Evolutionary conservation across 441 rosid genomes (phyloP), one percentile per base, ranked within the genome.

Genomic region (Bocquillonia castaneifolia): DNA sequence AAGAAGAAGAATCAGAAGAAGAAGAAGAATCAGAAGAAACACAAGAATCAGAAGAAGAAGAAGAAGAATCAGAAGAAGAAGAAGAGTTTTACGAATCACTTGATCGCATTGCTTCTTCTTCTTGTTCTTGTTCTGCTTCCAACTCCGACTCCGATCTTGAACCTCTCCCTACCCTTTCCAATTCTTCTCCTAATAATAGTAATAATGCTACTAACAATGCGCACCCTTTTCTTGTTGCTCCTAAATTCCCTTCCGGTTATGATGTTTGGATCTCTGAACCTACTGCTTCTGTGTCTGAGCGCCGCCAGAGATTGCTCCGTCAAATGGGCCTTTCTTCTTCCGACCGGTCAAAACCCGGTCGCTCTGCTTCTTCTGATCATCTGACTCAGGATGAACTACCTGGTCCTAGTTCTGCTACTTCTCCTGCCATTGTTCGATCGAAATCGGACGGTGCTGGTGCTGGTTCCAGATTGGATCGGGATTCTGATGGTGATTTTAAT

Each of bases 181-280:
- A 70, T 67, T 76, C 72, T 3, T 59, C 29, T 22, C 67, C 81
- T 81, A 68, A 81, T 88, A 14, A 85, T 78, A 10, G 86, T 90
- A 23, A 72, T 71, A 48, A 82, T 81, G 54, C 85, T 85, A 47
- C 64, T 73, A 85, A 83, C 67, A 42, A 42, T 42, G 47, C 13
- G 1, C 26, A 76, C 71, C 14, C 29, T 3, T 80, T 85, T 18
- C 48, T 54, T 23, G 15, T 58, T 47, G n/a, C n/a, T n/a, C 40
- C 64, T 34, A 68, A 68, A 44, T 31, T 47, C 44, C 64, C 64
- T n/a, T n/a, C n/a, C 12, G 45, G 58, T 51, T 87, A 92, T 76
- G 97, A 94, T 67, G 80, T 92, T 64, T 94, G 99, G 99, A 86
- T 85, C 86, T 87, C 98, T 59, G 86, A 88, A 45, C 97, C 98